Conservation (phyloP, 768 basidiomycete species). For the Pulveroboletus sp. region DNA sequence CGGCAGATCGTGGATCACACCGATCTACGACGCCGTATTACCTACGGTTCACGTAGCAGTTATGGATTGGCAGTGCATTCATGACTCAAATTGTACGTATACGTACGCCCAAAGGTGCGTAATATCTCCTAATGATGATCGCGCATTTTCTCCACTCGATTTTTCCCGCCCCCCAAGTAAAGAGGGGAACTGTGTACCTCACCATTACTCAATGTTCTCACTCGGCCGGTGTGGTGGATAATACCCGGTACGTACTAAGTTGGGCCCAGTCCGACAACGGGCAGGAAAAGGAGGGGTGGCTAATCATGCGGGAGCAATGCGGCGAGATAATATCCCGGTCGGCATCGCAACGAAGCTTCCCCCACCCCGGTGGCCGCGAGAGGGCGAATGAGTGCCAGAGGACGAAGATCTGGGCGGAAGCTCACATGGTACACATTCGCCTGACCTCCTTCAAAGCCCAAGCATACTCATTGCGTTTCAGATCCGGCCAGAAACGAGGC, state of each 20-base stretch:
- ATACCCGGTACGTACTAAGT: conserved; percentile 3
- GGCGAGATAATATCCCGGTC: conserved; percentile 24
- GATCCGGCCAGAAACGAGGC: not conserved
- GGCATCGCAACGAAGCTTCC: conserved; percentile 24
- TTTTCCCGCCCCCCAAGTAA: conserved; percentile 3
- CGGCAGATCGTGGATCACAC: conserved; percentile 10
- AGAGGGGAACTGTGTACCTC: conserved; percentile 20
- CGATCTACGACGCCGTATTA: conserved; percentile 8
- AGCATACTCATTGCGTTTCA: conserved; percentile 4
- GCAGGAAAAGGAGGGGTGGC: conserved; percentile 17
- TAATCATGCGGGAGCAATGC: conserved; percentile 33
- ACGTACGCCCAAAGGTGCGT: not conserved
- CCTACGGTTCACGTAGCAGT: conserved; percentile 5
- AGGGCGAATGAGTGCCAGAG: not conserved
- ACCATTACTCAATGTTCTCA: conserved; percentile 3
- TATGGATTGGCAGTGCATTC: not conserved
- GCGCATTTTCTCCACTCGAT: conserved; percentile 3
- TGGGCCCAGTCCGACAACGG: not conserved
- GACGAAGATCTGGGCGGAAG: not conserved
- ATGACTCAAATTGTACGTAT: conserved; percentile 9
- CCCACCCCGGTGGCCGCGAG: conserved; percentile 10
- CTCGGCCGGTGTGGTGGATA: not conserved
- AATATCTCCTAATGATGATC: conserved; percentile 6
- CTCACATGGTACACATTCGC: not conserved
- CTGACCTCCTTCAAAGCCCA: not conserved